These are phyloP conservation scores for Stagonosporopsis vannaccii DNA, from an alignment of 2,329 filamentous ascomycete genomes.

Conservation along the genomic window DNA sequence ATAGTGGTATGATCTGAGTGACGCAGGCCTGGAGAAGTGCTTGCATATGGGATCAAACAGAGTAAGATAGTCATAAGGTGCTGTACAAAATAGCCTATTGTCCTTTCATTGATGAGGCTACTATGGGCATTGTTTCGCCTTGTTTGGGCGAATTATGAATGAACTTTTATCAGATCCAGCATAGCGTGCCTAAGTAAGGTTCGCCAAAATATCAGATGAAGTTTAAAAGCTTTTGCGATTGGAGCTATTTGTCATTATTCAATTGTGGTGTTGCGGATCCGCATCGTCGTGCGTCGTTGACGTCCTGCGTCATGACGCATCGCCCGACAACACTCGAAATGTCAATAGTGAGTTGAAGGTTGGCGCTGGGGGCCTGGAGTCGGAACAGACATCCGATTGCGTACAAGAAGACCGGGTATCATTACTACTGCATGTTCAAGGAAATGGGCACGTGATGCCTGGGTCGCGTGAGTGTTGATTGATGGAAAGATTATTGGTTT, in stretches of 20 bases:
- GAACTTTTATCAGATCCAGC: background rate
- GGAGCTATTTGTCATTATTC: background rate
- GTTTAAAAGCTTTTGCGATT: background rate
- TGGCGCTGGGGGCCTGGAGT: background rate
- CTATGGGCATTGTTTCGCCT: background rate
- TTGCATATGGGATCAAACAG: background rate
- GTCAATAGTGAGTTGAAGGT: background rate
- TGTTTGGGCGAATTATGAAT: background rate
- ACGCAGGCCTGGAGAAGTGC: no score
- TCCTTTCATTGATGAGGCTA: background rate
- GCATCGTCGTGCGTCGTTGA: constrained; percentile 1
- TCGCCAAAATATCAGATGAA: background rate
- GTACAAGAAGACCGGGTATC: background rate
- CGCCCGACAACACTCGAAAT: background rate
- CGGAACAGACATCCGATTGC: background rate
- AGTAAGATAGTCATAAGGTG: background rate
- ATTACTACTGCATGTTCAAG: background rate
- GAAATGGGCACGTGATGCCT: background rate
- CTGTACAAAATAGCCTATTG: background rate
- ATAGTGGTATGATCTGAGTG: constrained; percentile 2
- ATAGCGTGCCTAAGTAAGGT: background rate
- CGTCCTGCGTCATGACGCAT: constrained; percentile 13
- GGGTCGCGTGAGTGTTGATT: background rate
- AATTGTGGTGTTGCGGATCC: constrained; percentile 4
- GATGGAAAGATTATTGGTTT: background rate